Base-by-base conservation (phyloP, 257 asterid species). In the Buddleja alternifolia region DNA sequence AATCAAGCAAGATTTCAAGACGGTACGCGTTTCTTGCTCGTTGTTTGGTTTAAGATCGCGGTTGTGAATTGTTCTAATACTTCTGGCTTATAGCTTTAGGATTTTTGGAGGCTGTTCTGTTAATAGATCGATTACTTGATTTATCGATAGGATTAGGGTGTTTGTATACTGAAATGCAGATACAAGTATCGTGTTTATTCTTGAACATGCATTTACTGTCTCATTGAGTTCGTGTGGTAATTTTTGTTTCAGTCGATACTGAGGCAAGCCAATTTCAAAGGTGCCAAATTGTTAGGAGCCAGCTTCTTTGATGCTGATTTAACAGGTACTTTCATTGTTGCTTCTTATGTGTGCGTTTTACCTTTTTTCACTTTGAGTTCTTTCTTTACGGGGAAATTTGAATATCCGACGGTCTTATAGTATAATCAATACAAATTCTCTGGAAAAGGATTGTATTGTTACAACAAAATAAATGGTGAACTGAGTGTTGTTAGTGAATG, bases 291-390 rank as follows among this genome's bases (percentile, higher is more conserved):
- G 68, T 32, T 90, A 21, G 99, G 97, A 58, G 96, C 97, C 73
- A 93, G 99, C 87, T 93, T 90, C 87, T 93, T 93, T 69, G 99
- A 90, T 83, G 96, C 99, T 46, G 99, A 93, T 88, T 81, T 93
- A 74, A 93, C 99, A 73, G 98, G 98, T 89, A 59, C 10, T 63
- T 37, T 25, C 6, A 0, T 46, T 44, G 24, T 47, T 19, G 10
- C 16, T 10, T 40, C 34, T n/a, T 46, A 8, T 7, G 29, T 37
- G 11, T 70, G 46, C 40, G n/a, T n/a, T n/a, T n/a, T n/a, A n/a
- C n/a, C n/a, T n/a, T 69, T 69, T 40, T 73, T 47, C 20, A 51
- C 50, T 57, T 29, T 24, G 14, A 6, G 9, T 56, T 44, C 52
- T 37, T 29, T 20, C 23, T 34, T 53, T 32, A 15, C 41, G 10